These are phyloP conservation scores for Botryobasidium botryosum DNA, from an alignment of 768 basidiomycete species.

Conservation along the genomic window DNA sequence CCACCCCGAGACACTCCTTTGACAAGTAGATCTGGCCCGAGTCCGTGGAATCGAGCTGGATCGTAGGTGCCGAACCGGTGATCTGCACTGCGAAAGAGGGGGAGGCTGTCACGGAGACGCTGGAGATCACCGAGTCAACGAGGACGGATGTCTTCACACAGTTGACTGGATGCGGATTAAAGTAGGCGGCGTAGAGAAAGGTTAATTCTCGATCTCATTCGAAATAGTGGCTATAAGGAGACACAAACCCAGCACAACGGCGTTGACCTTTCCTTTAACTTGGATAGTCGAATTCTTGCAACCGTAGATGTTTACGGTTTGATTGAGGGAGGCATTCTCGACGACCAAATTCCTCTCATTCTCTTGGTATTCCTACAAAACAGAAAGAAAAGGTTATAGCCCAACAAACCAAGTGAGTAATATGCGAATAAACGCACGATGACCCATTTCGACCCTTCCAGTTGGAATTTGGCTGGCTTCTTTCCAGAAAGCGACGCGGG, in stretches of 20 bases:
- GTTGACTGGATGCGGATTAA: constrained; percentile 40
- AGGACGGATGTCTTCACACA: constrained; percentile 78
- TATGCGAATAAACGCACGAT: constrained; percentile 39
- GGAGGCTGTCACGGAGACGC: constrained; percentile 73
- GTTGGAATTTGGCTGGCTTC: constrained; percentile 74
- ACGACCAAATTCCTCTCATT: constrained; percentile 55
- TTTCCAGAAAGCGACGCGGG: constrained; percentile 71
- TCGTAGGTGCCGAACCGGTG: constrained; percentile 75
- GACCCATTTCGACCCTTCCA: constrained; percentile 89
- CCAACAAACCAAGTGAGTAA: neutral
- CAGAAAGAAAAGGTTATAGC: neutral
- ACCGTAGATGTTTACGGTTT: constrained; percentile 75
- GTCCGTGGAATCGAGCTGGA: constrained; percentile 89
- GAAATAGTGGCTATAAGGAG: neutral
- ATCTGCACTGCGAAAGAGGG: constrained; percentile 91
- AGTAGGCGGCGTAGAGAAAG: neutral
- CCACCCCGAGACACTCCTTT: constrained; percentile 55
- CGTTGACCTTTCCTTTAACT: constrained; percentile 90
- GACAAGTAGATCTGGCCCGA: constrained; percentile 91
- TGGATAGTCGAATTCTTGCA: constrained; percentile 76
- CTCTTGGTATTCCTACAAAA: constrained; percentile 75
- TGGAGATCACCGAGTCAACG: constrained; percentile 85
- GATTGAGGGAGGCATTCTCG: constrained; percentile 58
- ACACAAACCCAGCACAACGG: constrained; percentile 64
- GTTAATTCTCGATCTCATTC: too few relatives aligned